These are phyloP conservation scores for Mucor circinelloides DNA, from an alignment of 371 early-diverging fungal species.

Conservation along the genomic window DNA sequence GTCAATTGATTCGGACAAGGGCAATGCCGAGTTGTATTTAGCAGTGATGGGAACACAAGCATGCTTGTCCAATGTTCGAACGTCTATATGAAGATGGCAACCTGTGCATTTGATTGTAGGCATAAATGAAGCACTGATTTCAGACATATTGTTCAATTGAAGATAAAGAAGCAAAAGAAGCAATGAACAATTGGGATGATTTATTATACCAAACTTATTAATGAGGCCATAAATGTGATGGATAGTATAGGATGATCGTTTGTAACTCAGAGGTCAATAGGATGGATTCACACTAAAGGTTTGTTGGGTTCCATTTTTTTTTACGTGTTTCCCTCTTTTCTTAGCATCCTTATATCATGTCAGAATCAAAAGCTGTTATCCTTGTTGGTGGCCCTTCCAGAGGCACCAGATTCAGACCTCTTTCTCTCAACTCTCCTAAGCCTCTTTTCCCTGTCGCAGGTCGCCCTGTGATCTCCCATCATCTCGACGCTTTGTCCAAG, in stretches of 20 bases:
- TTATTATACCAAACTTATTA: not conserved
- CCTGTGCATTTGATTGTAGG: not conserved
- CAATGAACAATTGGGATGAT: not conserved
- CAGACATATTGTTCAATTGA: not conserved
- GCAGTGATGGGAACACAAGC: not conserved
- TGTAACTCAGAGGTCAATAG: not conserved
- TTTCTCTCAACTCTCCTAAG: slow-evolving; percentile 93
- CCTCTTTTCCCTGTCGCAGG: slow-evolving; percentile 98
- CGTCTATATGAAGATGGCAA: not conserved
- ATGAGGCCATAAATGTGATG: not conserved
- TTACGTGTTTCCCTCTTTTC: slow-evolving; percentile 7
- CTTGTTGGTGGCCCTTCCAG: slow-evolving; percentile 97
- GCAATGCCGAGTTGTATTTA: not conserved
- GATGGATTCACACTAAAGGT: not conserved
- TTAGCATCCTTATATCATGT: not conserved
- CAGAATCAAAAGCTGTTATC: slow-evolving; percentile 79
- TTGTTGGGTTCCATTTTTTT: not conserved
- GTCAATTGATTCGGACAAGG: not conserved
- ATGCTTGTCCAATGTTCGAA: not conserved
- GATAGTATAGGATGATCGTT: not conserved
- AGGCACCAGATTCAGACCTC: slow-evolving; percentile 96
- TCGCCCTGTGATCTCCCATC: slow-evolving; percentile 94
- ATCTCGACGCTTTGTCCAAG: slow-evolving; percentile 88
- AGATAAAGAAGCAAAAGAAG: not conserved
- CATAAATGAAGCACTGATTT: not conserved